phyloP scores from a whole-genome alignment of 1,139 yeast genomes.

The Geotrichum carabidarum region DNA sequence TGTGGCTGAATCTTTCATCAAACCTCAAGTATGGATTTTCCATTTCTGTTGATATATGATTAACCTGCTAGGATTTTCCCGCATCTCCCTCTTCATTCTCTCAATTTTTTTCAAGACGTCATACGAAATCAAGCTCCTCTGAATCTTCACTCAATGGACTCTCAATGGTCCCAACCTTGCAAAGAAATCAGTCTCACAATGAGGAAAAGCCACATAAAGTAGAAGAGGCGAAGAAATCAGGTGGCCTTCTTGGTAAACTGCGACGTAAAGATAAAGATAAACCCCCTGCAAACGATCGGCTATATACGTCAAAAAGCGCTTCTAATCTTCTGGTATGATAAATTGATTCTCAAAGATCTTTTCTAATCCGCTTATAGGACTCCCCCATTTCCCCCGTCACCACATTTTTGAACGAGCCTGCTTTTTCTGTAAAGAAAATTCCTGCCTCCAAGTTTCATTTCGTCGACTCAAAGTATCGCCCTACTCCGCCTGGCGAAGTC shows the following conservation, averaged over 20 bases:
- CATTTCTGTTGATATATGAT: not conserved
- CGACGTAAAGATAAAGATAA: conserved; percentile 19
- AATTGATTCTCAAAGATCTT: not conserved
- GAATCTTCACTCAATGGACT: conserved; percentile 41
- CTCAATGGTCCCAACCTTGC: conserved; percentile 1
- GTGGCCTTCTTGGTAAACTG: conserved; percentile 18
- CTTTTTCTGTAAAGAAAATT: not conserved
- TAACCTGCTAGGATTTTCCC: conserved; percentile 32
- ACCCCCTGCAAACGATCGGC: conserved; percentile 6
- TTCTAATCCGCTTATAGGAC: conserved; percentile 10
- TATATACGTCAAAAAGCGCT: conserved; percentile 18
- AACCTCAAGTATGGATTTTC: conserved; percentile 8
- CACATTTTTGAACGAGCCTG: conserved; percentile 1
- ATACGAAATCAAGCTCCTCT: conserved; percentile 52
- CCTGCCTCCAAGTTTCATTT: not conserved
- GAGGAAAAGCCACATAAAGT: conserved; percentile 8
- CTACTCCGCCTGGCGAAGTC: conserved; percentile 6
- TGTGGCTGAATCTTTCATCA: not conserved
- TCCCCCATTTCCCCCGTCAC: conserved; percentile 18
- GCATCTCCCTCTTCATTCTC: conserved; percentile 42
- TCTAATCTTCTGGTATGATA: conserved; percentile 16
- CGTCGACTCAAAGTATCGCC: conserved; percentile 12
- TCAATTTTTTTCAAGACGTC: conserved; percentile 55
- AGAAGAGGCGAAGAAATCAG: conserved; percentile 16
- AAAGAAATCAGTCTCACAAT: conserved; percentile 5